Evolutionary conservation across 1,284 basidiomycete species (phyloP).

Genomic region (Laetiporus sulphureus): DNA sequence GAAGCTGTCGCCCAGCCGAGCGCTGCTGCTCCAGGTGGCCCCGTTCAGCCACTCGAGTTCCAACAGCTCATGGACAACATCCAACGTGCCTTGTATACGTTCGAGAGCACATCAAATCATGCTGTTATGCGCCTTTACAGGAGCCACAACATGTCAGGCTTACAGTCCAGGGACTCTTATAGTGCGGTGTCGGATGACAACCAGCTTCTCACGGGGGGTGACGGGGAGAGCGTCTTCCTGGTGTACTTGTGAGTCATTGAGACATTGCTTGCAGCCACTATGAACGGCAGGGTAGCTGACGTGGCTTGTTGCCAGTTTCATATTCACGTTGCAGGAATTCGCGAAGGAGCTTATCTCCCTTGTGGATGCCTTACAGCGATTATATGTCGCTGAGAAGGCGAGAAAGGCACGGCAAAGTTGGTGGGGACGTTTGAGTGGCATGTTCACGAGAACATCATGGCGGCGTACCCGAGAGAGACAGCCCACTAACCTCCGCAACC

Average conservation of each 20-base stretch:
- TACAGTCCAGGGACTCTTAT: constrained; percentile 26
- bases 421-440: constrained; percentile 31
- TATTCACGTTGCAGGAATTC: constrained; percentile 92
- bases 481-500: too few relatives aligned
- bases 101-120: constrained; percentile 78
- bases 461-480: too few relatives aligned
- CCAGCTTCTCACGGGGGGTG: constrained; percentile 35
- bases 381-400: constrained; percentile 57
- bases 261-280: background rate
- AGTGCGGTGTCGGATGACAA: constrained; percentile 31
- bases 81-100: constrained; percentile 61
- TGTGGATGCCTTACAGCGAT: constrained; percentile 71
- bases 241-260: constrained; percentile 80
- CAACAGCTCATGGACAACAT: constrained; percentile 58
- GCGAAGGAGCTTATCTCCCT: constrained; percentile 75
- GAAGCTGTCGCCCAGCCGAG: constrained; percentile 49
- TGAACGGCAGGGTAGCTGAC: background rate
- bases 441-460: constrained; percentile 1
- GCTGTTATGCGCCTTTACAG: constrained; percentile 75
- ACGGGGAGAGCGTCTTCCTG: constrained; percentile 69
- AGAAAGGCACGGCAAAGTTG: constrained; percentile 33
- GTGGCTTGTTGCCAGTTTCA: constrained; percentile 51
- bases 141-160: constrained; percentile 39
- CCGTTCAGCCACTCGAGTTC: constrained; percentile 51
- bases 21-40: constrained; percentile 16